phyloP scores from a whole-genome alignment of 2,329 filamentous ascomycete species.

The Colletotrichum neosansevieriae region DNA sequence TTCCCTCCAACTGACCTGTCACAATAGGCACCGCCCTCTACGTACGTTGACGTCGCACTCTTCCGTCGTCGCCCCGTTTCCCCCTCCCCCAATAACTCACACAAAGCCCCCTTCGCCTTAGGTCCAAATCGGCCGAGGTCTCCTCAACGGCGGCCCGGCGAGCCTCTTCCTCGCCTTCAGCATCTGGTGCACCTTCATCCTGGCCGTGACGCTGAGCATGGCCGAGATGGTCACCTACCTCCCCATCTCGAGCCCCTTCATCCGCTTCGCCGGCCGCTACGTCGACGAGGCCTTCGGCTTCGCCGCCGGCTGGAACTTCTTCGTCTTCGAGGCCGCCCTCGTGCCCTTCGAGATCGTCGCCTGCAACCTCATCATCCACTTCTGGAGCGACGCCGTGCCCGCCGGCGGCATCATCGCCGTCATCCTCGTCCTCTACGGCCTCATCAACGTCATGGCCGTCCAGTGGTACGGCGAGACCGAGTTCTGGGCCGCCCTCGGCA shows the following conservation, averaged over 20 bases:
- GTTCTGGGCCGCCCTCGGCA: conserved; percentile 79
- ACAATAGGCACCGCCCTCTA: conserved; percentile 35
- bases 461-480: conserved; percentile 83
- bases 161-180: conserved; percentile 71
- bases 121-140: conserved; percentile 67
- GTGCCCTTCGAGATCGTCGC: conserved; percentile 77
- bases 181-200: conserved; percentile 72
- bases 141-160: conserved; percentile 70
- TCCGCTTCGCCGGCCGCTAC: conserved; percentile 80
- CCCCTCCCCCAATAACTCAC: conserved; percentile 20
- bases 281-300: conserved; percentile 82
- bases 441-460: conserved; percentile 79
- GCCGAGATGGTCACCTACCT: conserved; percentile 84
- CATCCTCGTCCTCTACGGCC: conserved; percentile 56
- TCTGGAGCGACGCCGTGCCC: conserved; percentile 72
- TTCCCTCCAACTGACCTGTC: neutral
- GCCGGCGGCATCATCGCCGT: conserved; percentile 72
- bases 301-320: conserved; percentile 80
- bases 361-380: conserved; percentile 72
- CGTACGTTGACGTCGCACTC: conserved; percentile 17
- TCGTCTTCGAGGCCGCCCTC: conserved; percentile 75
- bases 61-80: neutral
- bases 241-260: conserved; percentile 82
- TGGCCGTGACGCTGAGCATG: conserved; percentile 71
- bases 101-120: conserved; percentile 44